A percentile compares a stretch with the other conserved stretches of the same genome.
Evolutionary conservation across 2,329 filamentous ascomycete species (phyloP).

Genomic region (Sclerotinia spermophila): DNA sequence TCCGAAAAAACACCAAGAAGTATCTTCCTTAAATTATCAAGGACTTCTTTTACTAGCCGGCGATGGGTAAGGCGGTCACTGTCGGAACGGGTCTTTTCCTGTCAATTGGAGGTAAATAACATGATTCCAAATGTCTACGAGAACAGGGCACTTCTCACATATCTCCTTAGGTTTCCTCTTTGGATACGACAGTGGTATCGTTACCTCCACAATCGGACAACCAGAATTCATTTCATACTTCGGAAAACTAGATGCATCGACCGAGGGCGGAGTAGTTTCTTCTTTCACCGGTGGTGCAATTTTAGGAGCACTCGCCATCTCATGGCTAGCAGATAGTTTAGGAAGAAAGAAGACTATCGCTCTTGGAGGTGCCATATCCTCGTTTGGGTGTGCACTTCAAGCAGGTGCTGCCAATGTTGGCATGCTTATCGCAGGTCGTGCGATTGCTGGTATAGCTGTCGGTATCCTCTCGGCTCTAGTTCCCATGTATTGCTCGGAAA

Average conservation of each 20-base stretch:
- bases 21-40: neutral
- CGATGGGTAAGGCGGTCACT: neutral
- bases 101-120: neutral
- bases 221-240: neutral
- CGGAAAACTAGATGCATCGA: neutral
- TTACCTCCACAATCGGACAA: neutral
- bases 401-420: constrained; percentile 49
- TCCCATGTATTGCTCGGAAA: constrained; percentile 73
- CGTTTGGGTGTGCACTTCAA: constrained; percentile 29
- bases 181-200: neutral
- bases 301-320: constrained; percentile 53
- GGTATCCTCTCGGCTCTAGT: constrained; percentile 77
- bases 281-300: constrained; percentile 77
- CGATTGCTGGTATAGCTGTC: constrained; percentile 72
- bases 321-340: constrained; percentile 39
- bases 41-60: neutral
- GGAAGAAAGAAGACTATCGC: constrained; percentile 36
- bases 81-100: neutral
- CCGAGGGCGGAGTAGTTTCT: neutral
- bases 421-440: constrained; percentile 61
- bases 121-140: neutral
- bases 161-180: neutral
- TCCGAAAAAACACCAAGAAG: neutral
- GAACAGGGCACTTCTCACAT: neutral
- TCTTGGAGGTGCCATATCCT: constrained; percentile 21